Conservation (phyloP, 2,329 filamentous ascomycete species). For the Pseudopithomyces maydicus region DNA sequence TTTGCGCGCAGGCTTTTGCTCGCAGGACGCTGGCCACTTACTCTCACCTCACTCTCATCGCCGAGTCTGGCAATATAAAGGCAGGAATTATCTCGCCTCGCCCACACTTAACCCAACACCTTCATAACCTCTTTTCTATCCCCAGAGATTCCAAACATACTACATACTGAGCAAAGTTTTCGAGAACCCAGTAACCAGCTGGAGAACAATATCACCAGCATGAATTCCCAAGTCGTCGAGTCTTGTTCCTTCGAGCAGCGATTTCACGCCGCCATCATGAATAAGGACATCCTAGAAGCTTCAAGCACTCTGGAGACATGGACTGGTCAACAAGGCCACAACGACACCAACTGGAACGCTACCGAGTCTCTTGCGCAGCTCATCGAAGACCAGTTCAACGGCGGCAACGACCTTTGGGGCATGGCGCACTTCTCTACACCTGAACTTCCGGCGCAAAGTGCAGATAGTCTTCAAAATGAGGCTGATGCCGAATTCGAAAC, state of each 20-base stretch:
- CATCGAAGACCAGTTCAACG: neutral
- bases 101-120: no score
- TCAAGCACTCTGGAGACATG: neutral
- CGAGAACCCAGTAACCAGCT: neutral
- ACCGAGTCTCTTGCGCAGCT: neutral
- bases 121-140: no score
- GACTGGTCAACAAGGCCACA: neutral
- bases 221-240: neutral
- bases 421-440: neutral
- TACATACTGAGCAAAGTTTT: no score
- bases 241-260: neutral
- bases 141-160: no score
- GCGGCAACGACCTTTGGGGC: neutral
- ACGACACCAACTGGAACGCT: neutral
- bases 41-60: no score
- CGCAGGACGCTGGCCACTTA: no score
- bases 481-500: neutral
- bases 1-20: no score
- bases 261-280: neutral
- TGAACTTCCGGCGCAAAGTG: neutral
- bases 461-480: neutral
- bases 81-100: no score
- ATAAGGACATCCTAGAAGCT: neutral
- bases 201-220: neutral
- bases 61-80: no score